Evolutionary conservation across 768 basidiomycete species (phyloP), one percentile per base, ranked within the genome.

Genomic region (Tephrocybe rancida): DNA sequence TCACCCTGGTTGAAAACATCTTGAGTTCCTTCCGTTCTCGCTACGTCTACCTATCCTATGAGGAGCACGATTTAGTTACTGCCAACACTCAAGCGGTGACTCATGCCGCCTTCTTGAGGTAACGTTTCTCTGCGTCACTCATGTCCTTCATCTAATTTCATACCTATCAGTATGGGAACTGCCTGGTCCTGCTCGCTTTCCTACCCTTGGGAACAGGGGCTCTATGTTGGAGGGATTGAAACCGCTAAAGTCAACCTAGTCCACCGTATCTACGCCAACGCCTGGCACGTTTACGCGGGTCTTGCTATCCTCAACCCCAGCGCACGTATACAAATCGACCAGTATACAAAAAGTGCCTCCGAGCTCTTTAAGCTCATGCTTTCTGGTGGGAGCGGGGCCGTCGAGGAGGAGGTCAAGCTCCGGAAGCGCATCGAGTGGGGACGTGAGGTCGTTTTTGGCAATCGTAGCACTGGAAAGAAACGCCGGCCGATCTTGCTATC

Each of bases 241-340:
- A 95, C 93, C 1, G 94, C 94, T 61, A 99, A 99, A 73, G 95
- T 94, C 63, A 99, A 99, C 77, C 88, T 98, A 70, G 86, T 90
- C 57, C 82, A 97, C 18, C 92, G 97, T 0, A 98, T 99, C 63
- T 99, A 98, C 71, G 83, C 92, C 39, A 97, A 95, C 70, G 89
- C 94, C 56, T 99, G 95, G 95, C 96, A 99, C 72, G 96, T 99
- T 65, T 99, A 99, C 68, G 96, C 96, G 13, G 96, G 97, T 1
- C 83, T 99, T n/a, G 96, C 96, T 1, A 92, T 98, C 67, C 82
- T 99, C 57, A 98, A 99, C 70, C 96, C 97, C 4, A 86, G 81
- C 10, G 97, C 97, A 0, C 82, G 83, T 37, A 69, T 79, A 1
- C 96, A 98, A 67, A 98, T 99, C 59, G 81, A 97, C 61, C 93